Percentiles rank a stretch among this genome's conserved stretches.
These are phyloP conservation scores for Metarhizium album DNA, from an alignment of 2,329 filamentous ascomycete genomes.

Conservation along the genomic window DNA sequence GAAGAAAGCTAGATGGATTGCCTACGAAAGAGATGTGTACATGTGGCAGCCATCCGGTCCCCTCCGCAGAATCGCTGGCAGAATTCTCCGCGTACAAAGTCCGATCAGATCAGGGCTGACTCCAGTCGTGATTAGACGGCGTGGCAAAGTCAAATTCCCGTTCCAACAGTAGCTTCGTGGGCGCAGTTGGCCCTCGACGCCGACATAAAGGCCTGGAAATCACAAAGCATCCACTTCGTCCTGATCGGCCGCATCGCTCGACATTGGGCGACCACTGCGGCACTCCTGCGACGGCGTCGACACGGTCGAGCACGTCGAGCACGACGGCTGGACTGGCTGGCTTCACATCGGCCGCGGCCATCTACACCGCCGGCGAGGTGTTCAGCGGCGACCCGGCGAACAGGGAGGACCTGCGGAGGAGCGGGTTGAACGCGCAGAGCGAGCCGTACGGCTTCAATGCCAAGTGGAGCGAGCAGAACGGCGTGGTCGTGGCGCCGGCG, in stretches of 20 bases:
- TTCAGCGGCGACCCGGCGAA: slow-evolving; percentile 40
- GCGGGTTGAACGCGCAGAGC: slow-evolving; percentile 32
- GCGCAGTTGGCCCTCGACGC: slow-evolving; percentile 13
- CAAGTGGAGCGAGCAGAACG: slow-evolving; percentile 29
- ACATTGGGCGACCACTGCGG: slow-evolving; percentile 32
- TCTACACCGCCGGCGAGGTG: slow-evolving; percentile 52
- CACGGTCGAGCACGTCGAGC: slow-evolving; percentile 50
- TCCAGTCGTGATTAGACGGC: no score
- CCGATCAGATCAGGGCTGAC: no score
- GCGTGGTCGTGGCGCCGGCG: slow-evolving; percentile 33
- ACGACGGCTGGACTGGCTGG: slow-evolving; percentile 43
- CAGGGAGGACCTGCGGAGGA: slow-evolving; percentile 49
- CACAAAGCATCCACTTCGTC: slow-evolving; percentile 46
- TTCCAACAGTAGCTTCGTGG: not conserved
- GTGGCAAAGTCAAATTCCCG: not conserved
- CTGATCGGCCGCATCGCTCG: slow-evolving; percentile 46
- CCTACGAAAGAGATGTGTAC: no score
- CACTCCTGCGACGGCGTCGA: slow-evolving; percentile 53
- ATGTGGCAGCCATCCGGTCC: no score
- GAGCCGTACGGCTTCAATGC: slow-evolving; percentile 36
- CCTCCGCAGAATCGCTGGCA: no score
- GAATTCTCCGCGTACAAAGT: no score
- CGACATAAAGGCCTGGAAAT: slow-evolving; percentile 35
- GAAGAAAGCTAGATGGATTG: no score
- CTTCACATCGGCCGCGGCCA: slow-evolving; percentile 42